Base-by-base conservation (phyloP, 768 basidiomycete genomes). In the Kwoniella dendrophila region DNA sequence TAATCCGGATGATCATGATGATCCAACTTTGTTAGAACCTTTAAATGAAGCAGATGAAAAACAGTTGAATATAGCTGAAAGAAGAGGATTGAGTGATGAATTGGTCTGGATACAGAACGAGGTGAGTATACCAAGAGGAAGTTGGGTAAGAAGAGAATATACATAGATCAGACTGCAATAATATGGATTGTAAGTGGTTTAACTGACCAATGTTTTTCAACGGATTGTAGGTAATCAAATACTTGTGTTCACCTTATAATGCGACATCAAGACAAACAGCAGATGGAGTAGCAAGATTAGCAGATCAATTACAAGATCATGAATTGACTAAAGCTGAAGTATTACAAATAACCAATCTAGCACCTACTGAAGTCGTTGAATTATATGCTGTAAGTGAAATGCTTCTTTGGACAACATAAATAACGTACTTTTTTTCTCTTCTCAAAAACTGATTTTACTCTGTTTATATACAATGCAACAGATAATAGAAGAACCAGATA, bases 401-500 rank as follows among this genome's bases (percentile, higher is more conserved):
- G 36, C 8, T 18, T 8, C 36, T 38, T n/a, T 4, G 22, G 10
- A 7, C 29, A 27, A 24, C 22, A n/a, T 27, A 26, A 22, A 49
- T 32, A 51, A 22, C 29, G 12, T 12, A 32, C 30, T 51, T 18
- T 18, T 38, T 38, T 8, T 8, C 36, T 8, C 8, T 8, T 8
- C 36, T n/a, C n/a, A n/a, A n/a, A n/a, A n/a, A n/a, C n/a, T n/a
- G n/a, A n/a, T n/a, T n/a, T n/a, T n/a, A n/a, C n/a, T 45, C 4
- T 26, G 18, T 26, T 45, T 56, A n/a, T 26, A 40, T 36, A 11
- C 40, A 3, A 26, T 36, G 29, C 20, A 41, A 20, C 34, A 96
- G 93, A 88, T 95, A 56, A 85, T 97, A 8, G 94, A 97, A 79
- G 93, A 97, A 77, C 80, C 92, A 2, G 90, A 93, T 78, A 88